Conservation (phyloP, 2,329 filamentous ascomycete genomes). For the Blumeria graminis region DNA sequence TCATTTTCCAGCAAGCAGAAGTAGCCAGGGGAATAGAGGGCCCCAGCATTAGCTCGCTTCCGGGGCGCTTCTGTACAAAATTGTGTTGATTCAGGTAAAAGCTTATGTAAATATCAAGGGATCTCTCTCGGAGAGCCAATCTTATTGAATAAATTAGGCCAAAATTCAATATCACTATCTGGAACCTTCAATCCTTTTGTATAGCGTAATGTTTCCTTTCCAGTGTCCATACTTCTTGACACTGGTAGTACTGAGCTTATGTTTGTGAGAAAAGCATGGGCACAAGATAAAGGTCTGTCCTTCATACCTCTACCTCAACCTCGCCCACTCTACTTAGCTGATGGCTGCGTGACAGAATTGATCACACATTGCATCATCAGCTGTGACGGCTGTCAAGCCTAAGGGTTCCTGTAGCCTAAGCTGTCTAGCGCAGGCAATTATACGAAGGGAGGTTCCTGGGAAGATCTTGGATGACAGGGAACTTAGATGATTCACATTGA, state of each 20-base stretch:
- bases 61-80: background rate
- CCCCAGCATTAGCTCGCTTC: background rate
- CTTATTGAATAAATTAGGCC: background rate
- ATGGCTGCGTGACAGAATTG: background rate
- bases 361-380: background rate
- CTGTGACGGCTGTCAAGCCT: too few species aligned
- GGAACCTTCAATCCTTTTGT: background rate
- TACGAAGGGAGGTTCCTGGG: too few species aligned
- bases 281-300: background rate
- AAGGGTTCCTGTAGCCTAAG: too few species aligned
- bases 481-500: too few species aligned
- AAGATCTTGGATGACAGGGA: too few species aligned
- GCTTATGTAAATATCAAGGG: background rate
- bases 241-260: background rate
- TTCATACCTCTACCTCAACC: background rate
- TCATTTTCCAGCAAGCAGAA: background rate
- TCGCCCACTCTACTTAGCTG: background rate
- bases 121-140: background rate
- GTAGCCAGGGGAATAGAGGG: background rate
- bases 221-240: background rate
- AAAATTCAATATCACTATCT: background rate
- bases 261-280: background rate
- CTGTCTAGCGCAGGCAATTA: too few species aligned
- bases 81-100: background rate
- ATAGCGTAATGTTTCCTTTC: background rate